Base-by-base conservation (phyloP, 1,284 basidiomycete genomes). In the Puccinia triticina region DNA sequence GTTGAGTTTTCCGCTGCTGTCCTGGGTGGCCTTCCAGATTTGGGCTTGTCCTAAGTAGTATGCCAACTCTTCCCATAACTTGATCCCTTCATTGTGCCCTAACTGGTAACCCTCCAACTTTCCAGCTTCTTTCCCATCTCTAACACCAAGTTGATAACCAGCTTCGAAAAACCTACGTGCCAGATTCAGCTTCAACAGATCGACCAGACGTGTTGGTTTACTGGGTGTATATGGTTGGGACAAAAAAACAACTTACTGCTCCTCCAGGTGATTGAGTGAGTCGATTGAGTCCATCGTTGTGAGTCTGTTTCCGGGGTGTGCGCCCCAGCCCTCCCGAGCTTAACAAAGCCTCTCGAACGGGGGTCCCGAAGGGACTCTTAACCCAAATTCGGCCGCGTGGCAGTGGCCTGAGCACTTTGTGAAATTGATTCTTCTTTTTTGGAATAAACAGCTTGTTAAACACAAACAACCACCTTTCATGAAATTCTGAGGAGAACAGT, bases 201-300 rank as follows among this genome's bases (percentile, higher is more conserved):
- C 26, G 57, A 21, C 23, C 16, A 43, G 2, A 43, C 29, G 34
- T 16, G 16, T 1, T 61, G 43, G 26, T 10, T 29, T 72, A n/a
- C 43, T 18, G 21, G n/a, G 1, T 40, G n/a, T 12, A 10, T 21
- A 10, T 21, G n/a, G 2, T 26, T 37, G n/a, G 23, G 4, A 26
- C 23, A n/a, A 16, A 48, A 26, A 61, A 10, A 37, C n/a, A 34
- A 64, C 40, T 29, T n/a, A 76, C 74, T 64, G 55, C 40, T 76
- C 74, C 48, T 76, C 74, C 32, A 76, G 74, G 29, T 76, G 74
- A 50, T 76, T 76, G 74, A 76, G 53, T 46, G 74, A 76, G 23
- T 76, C 74, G 55, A 76, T 59, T 29, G 74, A 46, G 57, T 76
- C 59, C 55, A 76, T 76, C 32, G n/a, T 57, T 8, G 11, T 21